Conservation (phyloP, 371 early-diverging fungal genomes). For the Mucor piriformis region DNA sequence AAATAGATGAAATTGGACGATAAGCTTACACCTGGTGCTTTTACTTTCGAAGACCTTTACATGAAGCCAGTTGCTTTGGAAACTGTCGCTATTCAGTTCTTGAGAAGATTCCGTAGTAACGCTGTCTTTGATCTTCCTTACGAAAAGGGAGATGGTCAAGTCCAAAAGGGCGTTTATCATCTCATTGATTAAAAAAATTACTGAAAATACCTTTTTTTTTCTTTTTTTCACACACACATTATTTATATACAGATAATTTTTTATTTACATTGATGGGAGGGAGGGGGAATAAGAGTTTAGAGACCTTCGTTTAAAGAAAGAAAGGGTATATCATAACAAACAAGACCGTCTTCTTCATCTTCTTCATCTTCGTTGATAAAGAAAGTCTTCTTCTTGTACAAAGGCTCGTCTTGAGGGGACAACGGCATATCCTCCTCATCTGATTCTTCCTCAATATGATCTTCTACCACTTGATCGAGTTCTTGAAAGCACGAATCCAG, state of each 20-base stretch:
- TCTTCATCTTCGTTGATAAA: slow-evolving; percentile 21
- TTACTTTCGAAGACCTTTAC: slow-evolving; percentile 85
- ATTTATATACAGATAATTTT: neutral
- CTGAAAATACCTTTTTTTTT: neutral
- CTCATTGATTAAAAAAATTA: slow-evolving; percentile 48
- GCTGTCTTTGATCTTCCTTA: slow-evolving; percentile 67
- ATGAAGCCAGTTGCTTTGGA: slow-evolving; percentile 83
- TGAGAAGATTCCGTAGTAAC: slow-evolving; percentile 80
- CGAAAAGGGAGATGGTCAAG: slow-evolving; percentile 60
- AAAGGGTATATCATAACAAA: slow-evolving; percentile 23
- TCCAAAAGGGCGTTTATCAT: slow-evolving; percentile 67
- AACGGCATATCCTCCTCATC: slow-evolving; percentile 28
- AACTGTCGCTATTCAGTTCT: slow-evolving; percentile 77
- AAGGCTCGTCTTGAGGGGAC: slow-evolving; percentile 18
- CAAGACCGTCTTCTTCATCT: slow-evolving; percentile 16
- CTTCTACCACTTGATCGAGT: slow-evolving; percentile 10
- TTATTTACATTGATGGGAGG: neutral
- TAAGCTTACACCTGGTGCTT: slow-evolving; percentile 67
- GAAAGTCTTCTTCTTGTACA: slow-evolving; percentile 7
- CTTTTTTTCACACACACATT: neutral
- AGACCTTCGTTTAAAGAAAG: slow-evolving; percentile 1
- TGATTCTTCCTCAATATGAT: slow-evolving; percentile 15
- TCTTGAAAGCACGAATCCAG: slow-evolving; percentile 24
- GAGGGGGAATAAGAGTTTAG: neutral
- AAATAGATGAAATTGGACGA: slow-evolving; percentile 73